Conservation (phyloP, 1,284 basidiomycete genomes). For the Apiotrichum siamense region DNA sequence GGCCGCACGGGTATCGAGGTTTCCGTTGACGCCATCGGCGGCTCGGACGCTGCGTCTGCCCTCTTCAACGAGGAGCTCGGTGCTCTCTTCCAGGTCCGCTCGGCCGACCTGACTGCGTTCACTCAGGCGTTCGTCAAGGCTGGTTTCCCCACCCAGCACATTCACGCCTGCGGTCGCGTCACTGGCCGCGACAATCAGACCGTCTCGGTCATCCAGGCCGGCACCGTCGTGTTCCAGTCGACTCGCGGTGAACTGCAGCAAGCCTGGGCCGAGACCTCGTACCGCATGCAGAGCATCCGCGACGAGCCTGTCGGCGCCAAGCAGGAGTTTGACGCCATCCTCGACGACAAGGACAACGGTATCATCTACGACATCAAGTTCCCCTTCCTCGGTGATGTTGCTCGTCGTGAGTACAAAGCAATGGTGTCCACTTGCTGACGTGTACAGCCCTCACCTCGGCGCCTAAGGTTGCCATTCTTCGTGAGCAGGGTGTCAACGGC, state of each 20-base stretch:
- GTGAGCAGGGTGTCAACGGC: constrained; percentile 98
- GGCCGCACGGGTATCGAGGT: constrained; percentile 67
- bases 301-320: constrained; percentile 74
- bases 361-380: constrained; percentile 65
- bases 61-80: constrained; percentile 98
- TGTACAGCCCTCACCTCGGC: constrained; percentile 48
- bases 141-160: constrained; percentile 66
- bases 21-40: constrained; percentile 49
- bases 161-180: constrained; percentile 71
- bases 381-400: constrained; percentile 53
- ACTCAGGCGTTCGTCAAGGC: constrained; percentile 58
- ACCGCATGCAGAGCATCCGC: constrained; percentile 79
- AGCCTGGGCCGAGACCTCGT: constrained; percentile 91
- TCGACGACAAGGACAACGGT: constrained; percentile 59
- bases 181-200: constrained; percentile 56
- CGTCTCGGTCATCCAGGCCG: constrained; percentile 57
- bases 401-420: neutral
- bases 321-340: constrained; percentile 78
- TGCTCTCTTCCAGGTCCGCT: constrained; percentile 78
- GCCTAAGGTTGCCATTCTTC: constrained; percentile 88
- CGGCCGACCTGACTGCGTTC: constrained; percentile 58
- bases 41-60: constrained; percentile 57
- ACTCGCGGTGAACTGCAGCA: constrained; percentile 70
- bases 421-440: constrained; percentile 2
- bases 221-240: constrained; percentile 58